A percentile compares a stretch with the other conserved stretches of the same genome.
Evolutionary conservation across 306 rosid species (phyloP).

Genomic region (Cyamopsis tetragonoloba): DNA sequence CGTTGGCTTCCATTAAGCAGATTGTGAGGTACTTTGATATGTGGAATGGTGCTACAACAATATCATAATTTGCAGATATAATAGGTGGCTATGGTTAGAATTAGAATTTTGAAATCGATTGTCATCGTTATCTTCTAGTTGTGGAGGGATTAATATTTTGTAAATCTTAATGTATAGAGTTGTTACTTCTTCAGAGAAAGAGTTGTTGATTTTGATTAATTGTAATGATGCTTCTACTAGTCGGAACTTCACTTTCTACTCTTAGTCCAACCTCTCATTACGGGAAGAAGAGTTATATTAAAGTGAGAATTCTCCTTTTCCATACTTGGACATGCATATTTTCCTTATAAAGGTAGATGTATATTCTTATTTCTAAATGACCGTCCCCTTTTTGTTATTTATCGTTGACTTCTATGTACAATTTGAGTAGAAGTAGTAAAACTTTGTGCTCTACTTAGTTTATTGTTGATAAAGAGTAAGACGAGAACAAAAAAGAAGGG

Average conservation of each 20-base stretch:
- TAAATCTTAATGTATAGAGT: constrained; percentile 33
- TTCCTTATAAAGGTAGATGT: constrained; percentile 4
- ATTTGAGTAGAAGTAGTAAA: too few relatives aligned
- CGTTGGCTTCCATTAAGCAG: constrained; percentile 22
- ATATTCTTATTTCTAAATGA: neutral
- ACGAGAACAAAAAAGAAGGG: too few relatives aligned
- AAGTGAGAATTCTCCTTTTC: constrained; percentile 33
- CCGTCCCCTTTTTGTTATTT: too few relatives aligned
- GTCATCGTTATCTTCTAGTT: constrained; percentile 20
- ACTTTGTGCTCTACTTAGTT: too few relatives aligned
- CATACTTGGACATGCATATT: neutral
- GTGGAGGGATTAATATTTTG: constrained; percentile 21
- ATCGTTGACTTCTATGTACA: too few relatives aligned
- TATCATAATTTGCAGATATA: constrained; percentile 33
- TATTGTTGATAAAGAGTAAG: too few relatives aligned
- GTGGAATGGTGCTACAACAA: constrained; percentile 32
- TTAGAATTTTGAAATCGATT: constrained; percentile 29
- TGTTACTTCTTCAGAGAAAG: constrained; percentile 31
- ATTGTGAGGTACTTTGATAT: constrained; percentile 32
- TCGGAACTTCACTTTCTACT: constrained; percentile 29
- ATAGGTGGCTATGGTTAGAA: constrained; percentile 32
- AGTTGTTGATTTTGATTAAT: constrained; percentile 28
- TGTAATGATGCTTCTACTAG: constrained; percentile 21
- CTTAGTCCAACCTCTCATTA: constrained; percentile 7
- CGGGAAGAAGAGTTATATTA: constrained; percentile 15